These are phyloP conservation scores for Wickerhamiella pararugosa DNA, from an alignment of 1,139 yeast species.

Conservation along the genomic window DNA sequence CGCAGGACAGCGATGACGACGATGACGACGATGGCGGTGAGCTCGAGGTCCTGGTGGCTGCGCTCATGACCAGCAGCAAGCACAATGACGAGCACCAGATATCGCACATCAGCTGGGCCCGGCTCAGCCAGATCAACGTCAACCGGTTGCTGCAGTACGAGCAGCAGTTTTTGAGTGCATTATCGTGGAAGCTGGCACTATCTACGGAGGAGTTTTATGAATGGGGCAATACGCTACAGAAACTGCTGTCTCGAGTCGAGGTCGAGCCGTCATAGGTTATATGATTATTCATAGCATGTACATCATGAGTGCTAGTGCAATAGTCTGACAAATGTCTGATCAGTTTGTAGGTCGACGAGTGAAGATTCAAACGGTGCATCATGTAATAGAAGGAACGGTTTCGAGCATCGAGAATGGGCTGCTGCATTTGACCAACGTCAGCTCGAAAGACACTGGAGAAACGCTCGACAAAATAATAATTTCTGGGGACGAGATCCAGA, in stretches of 20 bases:
- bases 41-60: neutral
- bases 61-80: constrained; percentile 3
- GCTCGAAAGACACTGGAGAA: constrained; percentile 11
- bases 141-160: constrained; percentile 2
- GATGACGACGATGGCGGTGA: neutral
- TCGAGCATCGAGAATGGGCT: constrained; percentile 20
- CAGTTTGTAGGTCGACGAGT: constrained; percentile 21
- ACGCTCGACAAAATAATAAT: constrained; percentile 12
- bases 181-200: neutral
- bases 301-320: too few species aligned
- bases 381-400: constrained; percentile 23
- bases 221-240: constrained; percentile 3
- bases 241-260: neutral
- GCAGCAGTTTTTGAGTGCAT: neutral
- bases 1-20: neutral
- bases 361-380: constrained; percentile 17
- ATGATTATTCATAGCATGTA: too few species aligned
- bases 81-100: constrained; percentile 1
- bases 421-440: constrained; percentile 19
- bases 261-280: too few species aligned
- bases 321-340: constrained; percentile 10
- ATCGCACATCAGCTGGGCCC: neutral
- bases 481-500: constrained; percentile 19
- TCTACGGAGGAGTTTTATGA: constrained; percentile 1
- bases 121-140: neutral